phyloP scores from a whole-genome alignment of 2,329 filamentous ascomycete species.

The Whalleya microplaca region DNA sequence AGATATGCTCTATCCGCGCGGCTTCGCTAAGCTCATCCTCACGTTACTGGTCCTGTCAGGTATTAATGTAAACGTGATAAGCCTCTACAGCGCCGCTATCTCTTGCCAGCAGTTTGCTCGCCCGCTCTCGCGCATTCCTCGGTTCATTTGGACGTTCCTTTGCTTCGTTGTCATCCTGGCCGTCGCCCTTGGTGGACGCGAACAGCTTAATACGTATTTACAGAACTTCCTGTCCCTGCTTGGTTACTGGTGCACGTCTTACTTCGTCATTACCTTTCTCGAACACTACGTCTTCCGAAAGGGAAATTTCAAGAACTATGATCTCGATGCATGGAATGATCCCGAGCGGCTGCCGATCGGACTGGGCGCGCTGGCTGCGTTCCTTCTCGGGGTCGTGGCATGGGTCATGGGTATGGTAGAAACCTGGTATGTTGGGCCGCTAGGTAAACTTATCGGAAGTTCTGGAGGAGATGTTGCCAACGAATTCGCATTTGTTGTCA shows the following conservation, averaged over 20 bases:
- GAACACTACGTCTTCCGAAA: slow-evolving; percentile 54
- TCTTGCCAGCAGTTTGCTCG: slow-evolving; percentile 47
- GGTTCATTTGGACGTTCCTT: slow-evolving; percentile 51
- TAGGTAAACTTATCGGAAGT: slow-evolving; percentile 48
- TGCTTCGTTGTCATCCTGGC: slow-evolving; percentile 50
- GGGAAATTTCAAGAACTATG: slow-evolving; percentile 47
- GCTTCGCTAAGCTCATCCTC: slow-evolving; percentile 46
- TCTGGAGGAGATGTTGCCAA: slow-evolving; percentile 55
- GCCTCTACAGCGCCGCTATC: slow-evolving; percentile 45
- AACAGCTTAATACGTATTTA: slow-evolving; percentile 48
- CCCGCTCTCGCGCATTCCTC: slow-evolving; percentile 47
- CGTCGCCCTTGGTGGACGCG: slow-evolving; percentile 47
- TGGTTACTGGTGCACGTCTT: slow-evolving; percentile 55
- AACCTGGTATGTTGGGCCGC: slow-evolving; percentile 56
- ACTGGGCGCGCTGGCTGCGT: slow-evolving; percentile 47
- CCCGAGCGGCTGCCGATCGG: slow-evolving; percentile 48
- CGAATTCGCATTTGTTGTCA: slow-evolving; percentile 55
- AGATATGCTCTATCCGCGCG: slow-evolving; percentile 47
- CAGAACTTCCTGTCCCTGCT: slow-evolving; percentile 52
- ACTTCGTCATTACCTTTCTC: slow-evolving; percentile 50
- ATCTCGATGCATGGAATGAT: slow-evolving; percentile 54
- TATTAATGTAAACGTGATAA: slow-evolving; percentile 51
- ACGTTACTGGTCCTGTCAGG: slow-evolving; percentile 46
- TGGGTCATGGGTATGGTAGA: slow-evolving; percentile 62
- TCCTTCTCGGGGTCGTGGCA: slow-evolving; percentile 45